These are phyloP conservation scores for Penicillium sp. DNA, from an alignment of 2,329 filamentous ascomycete genomes.

Conservation along the genomic window DNA sequence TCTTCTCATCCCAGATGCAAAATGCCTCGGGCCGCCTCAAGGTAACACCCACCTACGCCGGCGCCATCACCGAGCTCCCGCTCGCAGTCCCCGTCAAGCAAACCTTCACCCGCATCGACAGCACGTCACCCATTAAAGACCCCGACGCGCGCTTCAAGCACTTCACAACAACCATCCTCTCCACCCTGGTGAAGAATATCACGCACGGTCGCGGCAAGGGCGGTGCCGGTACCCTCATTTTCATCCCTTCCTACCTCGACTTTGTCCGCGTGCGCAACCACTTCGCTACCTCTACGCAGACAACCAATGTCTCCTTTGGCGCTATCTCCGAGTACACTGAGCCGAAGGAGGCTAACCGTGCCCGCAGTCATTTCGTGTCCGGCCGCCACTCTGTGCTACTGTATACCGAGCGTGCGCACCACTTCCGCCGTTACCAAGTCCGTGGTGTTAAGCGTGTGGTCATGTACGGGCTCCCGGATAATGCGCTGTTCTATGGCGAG, in stretches of 20 bases:
- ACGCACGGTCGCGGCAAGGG: constrained; percentile 44
- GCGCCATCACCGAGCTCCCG: constrained; percentile 71
- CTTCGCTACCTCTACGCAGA: constrained; percentile 68
- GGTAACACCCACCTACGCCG: constrained; percentile 66
- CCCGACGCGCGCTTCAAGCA: constrained; percentile 89
- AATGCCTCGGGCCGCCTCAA: constrained; percentile 81
- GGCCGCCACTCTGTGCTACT: constrained; percentile 80
- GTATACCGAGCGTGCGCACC: constrained; percentile 94
- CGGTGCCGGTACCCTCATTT: constrained; percentile 73
- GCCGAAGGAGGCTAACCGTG: constrained; percentile 74
- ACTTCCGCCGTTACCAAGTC: constrained; percentile 86
- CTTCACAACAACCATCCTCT: constrained; percentile 79
- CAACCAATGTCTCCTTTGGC: constrained; percentile 67
- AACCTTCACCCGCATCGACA: constrained; percentile 85
- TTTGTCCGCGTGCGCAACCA: constrained; percentile 92
- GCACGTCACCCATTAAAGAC: constrained; percentile 67
- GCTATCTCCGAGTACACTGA: constrained; percentile 86
- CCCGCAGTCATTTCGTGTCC: constrained; percentile 80
- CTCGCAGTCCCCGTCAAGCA: constrained; percentile 68
- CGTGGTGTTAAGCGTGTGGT: constrained; percentile 80
- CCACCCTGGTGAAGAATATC: constrained; percentile 66
- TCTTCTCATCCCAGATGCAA: constrained; percentile 72
- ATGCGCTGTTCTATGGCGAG: constrained; percentile 58
- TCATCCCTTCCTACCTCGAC: constrained; percentile 91
- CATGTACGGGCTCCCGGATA: constrained; percentile 88